Evolutionary conservation across 140 eudicot species (phyloP), one percentile per base, ranked within the genome.

Genomic region (Bidens hawaiensis): DNA sequence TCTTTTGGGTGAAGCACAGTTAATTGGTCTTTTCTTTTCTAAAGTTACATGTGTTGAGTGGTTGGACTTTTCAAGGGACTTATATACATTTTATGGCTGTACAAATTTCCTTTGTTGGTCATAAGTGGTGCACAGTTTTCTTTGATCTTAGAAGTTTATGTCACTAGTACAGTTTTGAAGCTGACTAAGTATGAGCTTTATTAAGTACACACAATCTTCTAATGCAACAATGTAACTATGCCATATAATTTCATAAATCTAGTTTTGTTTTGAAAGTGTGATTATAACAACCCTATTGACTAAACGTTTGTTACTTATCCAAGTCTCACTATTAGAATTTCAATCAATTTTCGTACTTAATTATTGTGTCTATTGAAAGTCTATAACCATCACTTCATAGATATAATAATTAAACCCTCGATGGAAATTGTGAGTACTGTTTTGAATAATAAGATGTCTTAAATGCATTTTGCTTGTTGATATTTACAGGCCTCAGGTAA

Each of bases 401-500:
- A 4, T 49, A 30, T 17, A 16, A 49, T 30, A 17, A 21, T 19
- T 30, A 19, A 21, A 63, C 23, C 12, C 33, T 47, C 40, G 28
- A 56, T 56, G 42, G 62, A 21, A 43, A 47, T 31, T 65, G 48
- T 4, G 30, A 31, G 49, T 3, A 65, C 13, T 47, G 5, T 12
- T 24, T 25, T 7, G 41, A 45, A 31, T n/a, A 15, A 9, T 45
- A 28, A 8, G 15, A 23, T 16, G 59, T 31, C 31, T 26, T 22
- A 15, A 53, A 25, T 15, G 15, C 12, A 67, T 13, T 51, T 15
- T 8, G 16, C 6, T 8, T 11, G 24, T 34, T 7, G 48, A 19
- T 28, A 62, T 71, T 27, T 51, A 6, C 88, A 87, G 95, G 65
- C 96, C 96, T n/a, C 96, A 87, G 77, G 94, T 84, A 4, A 87